A percentile compares a stretch with the other conserved stretches of the same genome.
Evolutionary conservation across 495 filamentous ascomycete species (phyloP).

Genomic region (Aspergillus kassunensis): DNA sequence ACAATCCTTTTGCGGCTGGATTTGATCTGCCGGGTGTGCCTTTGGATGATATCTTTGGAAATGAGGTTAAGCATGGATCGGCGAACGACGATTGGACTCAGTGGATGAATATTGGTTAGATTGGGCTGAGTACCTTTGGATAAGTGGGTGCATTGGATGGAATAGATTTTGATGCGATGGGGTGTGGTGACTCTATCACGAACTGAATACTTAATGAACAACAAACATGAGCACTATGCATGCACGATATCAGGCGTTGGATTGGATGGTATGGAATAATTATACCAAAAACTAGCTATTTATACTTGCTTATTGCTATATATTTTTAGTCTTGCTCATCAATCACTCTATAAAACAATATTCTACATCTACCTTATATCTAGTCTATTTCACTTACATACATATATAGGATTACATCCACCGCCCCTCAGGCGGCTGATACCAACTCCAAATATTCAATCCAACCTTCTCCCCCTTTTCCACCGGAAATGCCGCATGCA

Average conservation of each 20-base stretch:
- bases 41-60: slow-evolving; percentile 44
- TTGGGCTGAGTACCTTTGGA: too few relatives aligned
- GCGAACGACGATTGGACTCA: slow-evolving; percentile 41
- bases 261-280: neutral
- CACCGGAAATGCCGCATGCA: slow-evolving; percentile 70
- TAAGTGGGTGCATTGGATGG: too few relatives aligned
- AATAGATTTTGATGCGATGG: neutral
- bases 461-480: slow-evolving; percentile 66
- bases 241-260: neutral
- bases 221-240: slow-evolving; percentile 2
- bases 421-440: slow-evolving; percentile 33
- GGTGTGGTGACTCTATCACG: slow-evolving; percentile 1
- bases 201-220: slow-evolving; percentile 7
- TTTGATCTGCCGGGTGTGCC: slow-evolving; percentile 34
- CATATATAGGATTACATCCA: neutral
- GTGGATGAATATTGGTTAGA: slow-evolving; percentile 36
- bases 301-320: neutral
- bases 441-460: slow-evolving; percentile 74
- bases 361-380: too few relatives aligned
- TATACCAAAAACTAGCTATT: neutral
- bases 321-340: too few relatives aligned
- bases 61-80: slow-evolving; percentile 19
- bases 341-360: too few relatives aligned
- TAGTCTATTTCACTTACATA: too few relatives aligned
- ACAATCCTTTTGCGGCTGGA: slow-evolving; percentile 28